These are phyloP conservation scores for Suillus alpinus DNA, from an alignment of 768 basidiomycete genomes.

Conservation along the genomic window DNA sequence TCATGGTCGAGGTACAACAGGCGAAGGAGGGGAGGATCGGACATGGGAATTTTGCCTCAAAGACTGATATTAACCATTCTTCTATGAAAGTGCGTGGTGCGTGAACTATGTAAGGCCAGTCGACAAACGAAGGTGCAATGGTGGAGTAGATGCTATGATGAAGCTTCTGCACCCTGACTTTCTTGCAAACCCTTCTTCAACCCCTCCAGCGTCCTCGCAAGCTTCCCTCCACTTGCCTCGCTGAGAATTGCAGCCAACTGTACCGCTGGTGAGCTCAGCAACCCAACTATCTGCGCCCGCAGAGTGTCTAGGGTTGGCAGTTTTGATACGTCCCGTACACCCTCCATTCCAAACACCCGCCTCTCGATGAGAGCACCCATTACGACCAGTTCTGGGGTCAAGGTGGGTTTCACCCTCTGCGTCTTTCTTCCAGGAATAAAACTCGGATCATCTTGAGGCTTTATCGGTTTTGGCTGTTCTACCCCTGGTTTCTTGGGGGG, in stretches of 20 bases:
- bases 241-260: conserved; percentile 71
- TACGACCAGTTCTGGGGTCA: conserved; percentile 66
- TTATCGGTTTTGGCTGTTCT: conserved; percentile 47
- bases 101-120: conserved; percentile 9
- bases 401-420: conserved; percentile 52
- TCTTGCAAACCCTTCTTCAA: conserved; percentile 68
- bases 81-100: neutral
- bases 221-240: conserved; percentile 64
- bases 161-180: conserved; percentile 22
- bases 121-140: neutral
- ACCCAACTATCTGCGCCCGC: conserved; percentile 79
- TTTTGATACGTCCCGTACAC: conserved; percentile 62
- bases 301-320: conserved; percentile 78
- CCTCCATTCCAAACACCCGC: conserved; percentile 57
- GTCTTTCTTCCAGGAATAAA: conserved; percentile 66
- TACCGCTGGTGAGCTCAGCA: conserved; percentile 72
- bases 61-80: conserved; percentile 14
- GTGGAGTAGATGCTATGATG: conserved; percentile 17
- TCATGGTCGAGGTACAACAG: conserved; percentile 62
- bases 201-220: conserved; percentile 74
- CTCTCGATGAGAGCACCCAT: conserved; percentile 82
- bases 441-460: conserved; percentile 56
- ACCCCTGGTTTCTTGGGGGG: conserved; percentile 58
- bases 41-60: conserved; percentile 84
- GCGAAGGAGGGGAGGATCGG: conserved; percentile 73